A percentile compares a stretch with the other conserved stretches of the same genome.
Conservation (phyloP, 768 basidiomycete genomes). For the Ramaria sp. region DNA sequence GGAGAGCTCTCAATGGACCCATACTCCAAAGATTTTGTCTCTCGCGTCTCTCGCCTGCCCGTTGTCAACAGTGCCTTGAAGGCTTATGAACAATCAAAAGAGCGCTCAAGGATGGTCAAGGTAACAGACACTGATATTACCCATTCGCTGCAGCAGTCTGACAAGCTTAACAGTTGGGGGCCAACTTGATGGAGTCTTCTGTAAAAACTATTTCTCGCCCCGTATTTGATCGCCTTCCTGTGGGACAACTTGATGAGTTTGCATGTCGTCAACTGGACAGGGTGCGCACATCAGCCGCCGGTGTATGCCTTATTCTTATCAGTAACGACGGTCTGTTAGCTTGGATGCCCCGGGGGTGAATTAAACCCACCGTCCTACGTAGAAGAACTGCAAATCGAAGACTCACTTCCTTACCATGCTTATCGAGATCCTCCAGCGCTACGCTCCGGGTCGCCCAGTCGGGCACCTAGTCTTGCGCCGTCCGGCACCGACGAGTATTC, state of each 20-base stretch:
- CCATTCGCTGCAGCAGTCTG: conserved; percentile 2
- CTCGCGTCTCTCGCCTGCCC: conserved; percentile 58
- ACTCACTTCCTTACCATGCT: not conserved
- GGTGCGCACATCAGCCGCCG: conserved; percentile 31
- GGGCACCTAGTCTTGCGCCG: conserved; percentile 4
- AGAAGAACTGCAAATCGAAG: not conserved
- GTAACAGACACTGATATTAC: conserved; percentile 27
- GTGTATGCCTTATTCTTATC: conserved; percentile 5
- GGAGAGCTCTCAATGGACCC: conserved; percentile 11
- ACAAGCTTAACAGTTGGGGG: conserved; percentile 52
- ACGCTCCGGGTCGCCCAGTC: conserved; percentile 2
- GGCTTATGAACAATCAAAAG: conserved; percentile 76
- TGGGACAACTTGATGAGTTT: conserved; percentile 65
- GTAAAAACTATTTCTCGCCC: conserved; percentile 74
- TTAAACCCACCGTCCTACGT: not conserved
- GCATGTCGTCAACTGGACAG: conserved; percentile 81
- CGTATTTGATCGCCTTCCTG: conserved; percentile 69
- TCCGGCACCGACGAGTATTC: conserved; percentile 3
- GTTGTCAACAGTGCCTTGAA: conserved; percentile 62
- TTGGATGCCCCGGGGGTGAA: not conserved
- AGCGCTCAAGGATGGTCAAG: conserved; percentile 76
- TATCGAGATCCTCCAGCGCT: conserved; percentile 2
- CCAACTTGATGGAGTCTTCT: conserved; percentile 77
- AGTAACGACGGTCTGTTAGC: not conserved
- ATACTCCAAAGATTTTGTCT: conserved; percentile 28